These are phyloP conservation scores for Sequoia sempervirens DNA, from an alignment of 75 land plant species.

Conservation along the genomic window DNA sequence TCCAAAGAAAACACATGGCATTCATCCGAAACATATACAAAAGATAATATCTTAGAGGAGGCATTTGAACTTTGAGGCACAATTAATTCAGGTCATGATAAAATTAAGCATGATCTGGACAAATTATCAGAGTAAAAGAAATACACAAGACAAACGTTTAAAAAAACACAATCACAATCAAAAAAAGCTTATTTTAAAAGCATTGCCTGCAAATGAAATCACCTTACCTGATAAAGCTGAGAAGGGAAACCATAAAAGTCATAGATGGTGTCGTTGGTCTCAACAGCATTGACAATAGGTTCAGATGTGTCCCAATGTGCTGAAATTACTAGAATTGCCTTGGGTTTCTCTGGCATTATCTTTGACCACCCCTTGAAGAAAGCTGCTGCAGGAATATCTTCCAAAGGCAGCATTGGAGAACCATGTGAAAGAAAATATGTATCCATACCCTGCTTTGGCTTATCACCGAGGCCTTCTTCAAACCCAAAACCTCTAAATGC, in stretches of 20 bases:
- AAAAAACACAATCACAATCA: neutral
- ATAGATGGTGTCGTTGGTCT: slow-evolving; percentile 42
- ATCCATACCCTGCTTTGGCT: slow-evolving; percentile 10
- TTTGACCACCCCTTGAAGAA: slow-evolving; percentile 43
- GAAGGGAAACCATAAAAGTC: slow-evolving; percentile 78
- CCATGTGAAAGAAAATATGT: slow-evolving; percentile 84
- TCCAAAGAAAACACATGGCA: neutral
- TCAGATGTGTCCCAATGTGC: slow-evolving; percentile 77
- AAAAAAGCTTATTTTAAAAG: neutral
- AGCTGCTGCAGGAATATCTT: slow-evolving; percentile 39
- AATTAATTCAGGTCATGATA: neutral
- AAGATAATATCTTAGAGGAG: neutral
- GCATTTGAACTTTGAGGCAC: neutral
- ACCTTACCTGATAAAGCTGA: slow-evolving; percentile 63
- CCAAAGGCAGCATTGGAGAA: slow-evolving; percentile 63
- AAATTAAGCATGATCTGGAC: neutral
- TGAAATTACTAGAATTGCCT: slow-evolving; percentile 66
- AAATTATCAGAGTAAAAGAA: neutral
- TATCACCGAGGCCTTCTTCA: neutral
- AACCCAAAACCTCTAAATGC: neutral
- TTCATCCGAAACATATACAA: neutral
- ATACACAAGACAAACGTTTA: neutral
- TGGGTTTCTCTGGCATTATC: slow-evolving; percentile 35
- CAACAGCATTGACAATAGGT: slow-evolving; percentile 48
- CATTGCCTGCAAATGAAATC: neutral